Evolutionary conservation across 129 eudicot genomes (phyloP).

Genomic region (Helianthus annuus): HanXRQr2.0-SUNRISE NC_035437.2:18222410-18222909

Average conservation of each 20-base stretch:
- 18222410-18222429: constrained; percentile 36
- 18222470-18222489: constrained; percentile 56
- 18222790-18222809: neutral
- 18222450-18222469: constrained; percentile 45
- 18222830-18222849: too few relatives aligned
- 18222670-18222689: too few relatives aligned
- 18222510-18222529: constrained; percentile 55
- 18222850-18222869: too few relatives aligned
- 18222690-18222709: too few relatives aligned
- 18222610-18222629: neutral
- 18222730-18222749: too few relatives aligned
- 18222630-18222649: neutral
- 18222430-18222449: constrained; percentile 23
- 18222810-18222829: too few relatives aligned
- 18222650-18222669: neutral
- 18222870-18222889: too few relatives aligned
- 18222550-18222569: constrained; percentile 40
- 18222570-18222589: constrained; percentile 41
- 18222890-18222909: too few relatives aligned
- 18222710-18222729: too few relatives aligned
- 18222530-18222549: constrained; percentile 43
- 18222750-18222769: too few relatives aligned
- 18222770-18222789: neutral
- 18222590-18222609: constrained; percentile 43
- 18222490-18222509: constrained; percentile 47